Evolutionary conservation across 2,329 filamentous ascomycete genomes (phyloP).

Genomic region (Sporothrix brunneoviolacea): DNA sequence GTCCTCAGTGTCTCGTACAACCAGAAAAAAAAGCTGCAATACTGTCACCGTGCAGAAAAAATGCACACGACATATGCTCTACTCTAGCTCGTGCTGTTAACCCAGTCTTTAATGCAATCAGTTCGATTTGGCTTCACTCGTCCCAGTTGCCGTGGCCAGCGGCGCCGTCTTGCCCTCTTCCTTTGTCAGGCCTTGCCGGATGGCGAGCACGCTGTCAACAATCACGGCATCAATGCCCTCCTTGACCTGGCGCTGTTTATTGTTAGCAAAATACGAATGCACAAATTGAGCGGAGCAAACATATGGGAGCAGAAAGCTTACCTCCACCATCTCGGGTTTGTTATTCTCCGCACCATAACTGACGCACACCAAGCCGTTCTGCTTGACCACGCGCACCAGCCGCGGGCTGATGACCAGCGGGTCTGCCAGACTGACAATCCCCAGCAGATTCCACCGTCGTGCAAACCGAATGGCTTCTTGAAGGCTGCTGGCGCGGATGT

Average conservation of each 20-base stretch:
- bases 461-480: conserved; percentile 96
- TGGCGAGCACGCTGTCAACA: conserved; percentile 88
- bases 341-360: conserved; percentile 93
- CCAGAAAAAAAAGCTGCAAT: no score
- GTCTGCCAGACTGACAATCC: conserved; percentile 82
- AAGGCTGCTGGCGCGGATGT: conserved; percentile 82
- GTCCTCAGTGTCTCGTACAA: no score
- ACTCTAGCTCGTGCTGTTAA: no score
- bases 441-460: conserved; percentile 87
- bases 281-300: background rate
- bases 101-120: background rate
- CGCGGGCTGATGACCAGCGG: conserved; percentile 84
- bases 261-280: conserved; percentile 5
- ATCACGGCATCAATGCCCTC: conserved; percentile 98
- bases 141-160: background rate
- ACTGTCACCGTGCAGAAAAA: no score
- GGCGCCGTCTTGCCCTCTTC: conserved; percentile 20
- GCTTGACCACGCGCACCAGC: conserved; percentile 87
- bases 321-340: conserved; percentile 75
- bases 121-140: background rate
- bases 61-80: no score
- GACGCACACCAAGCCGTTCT: conserved; percentile 87
- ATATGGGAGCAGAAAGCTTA: conserved; percentile 33
- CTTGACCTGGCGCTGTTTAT: conserved; percentile 69
- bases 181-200: conserved; percentile 76